phyloP scores from a whole-genome alignment of 768 basidiomycete species.

The Tubosaeta brunneosetosa region DNA sequence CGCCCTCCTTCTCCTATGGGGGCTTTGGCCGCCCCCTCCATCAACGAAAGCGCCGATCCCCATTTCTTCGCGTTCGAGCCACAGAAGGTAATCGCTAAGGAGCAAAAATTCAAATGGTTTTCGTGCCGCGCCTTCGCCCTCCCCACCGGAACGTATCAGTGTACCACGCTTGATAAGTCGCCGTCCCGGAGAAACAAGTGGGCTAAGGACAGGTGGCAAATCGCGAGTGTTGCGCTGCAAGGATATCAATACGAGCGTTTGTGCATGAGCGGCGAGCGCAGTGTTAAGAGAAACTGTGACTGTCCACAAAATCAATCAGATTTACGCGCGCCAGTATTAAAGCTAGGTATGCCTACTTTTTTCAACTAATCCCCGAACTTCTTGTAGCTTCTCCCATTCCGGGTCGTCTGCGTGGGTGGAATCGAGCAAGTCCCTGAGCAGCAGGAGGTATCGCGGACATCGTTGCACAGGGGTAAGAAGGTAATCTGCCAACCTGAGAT shows the following conservation, averaged over 20 bases:
- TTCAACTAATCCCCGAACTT: slow-evolving; percentile 61
- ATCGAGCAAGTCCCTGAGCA: slow-evolving; percentile 76
- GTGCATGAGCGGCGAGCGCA: slow-evolving; percentile 72
- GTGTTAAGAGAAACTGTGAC: slow-evolving; percentile 77
- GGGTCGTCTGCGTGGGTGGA: slow-evolving; percentile 60
- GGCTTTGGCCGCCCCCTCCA: slow-evolving; percentile 15
- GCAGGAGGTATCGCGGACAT: slow-evolving; percentile 79
- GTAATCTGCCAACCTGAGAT: slow-evolving; percentile 78
- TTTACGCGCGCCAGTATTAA: neutral
- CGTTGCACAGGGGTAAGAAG: slow-evolving; percentile 83
- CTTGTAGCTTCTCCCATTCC: slow-evolving; percentile 60
- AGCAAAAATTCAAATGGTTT: slow-evolving; percentile 66
- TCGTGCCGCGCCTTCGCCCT: slow-evolving; percentile 38
- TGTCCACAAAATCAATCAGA: slow-evolving; percentile 28
- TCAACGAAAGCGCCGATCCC: slow-evolving; percentile 16
- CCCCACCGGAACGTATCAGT: slow-evolving; percentile 44
- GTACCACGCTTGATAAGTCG: slow-evolving; percentile 64
- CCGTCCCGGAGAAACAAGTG: slow-evolving; percentile 78
- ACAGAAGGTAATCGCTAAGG: slow-evolving; percentile 77
- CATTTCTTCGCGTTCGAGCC: slow-evolving; percentile 57
- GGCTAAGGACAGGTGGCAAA: slow-evolving; percentile 73
- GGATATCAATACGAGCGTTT: slow-evolving; percentile 69
- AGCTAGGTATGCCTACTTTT: slow-evolving; percentile 51
- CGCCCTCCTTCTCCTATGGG: slow-evolving; percentile 10
- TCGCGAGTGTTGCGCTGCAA: slow-evolving; percentile 74